These are phyloP conservation scores for Wickerhamomyces tratensis DNA, from an alignment of 805 yeast genomes.

Conservation along the genomic window DNA sequence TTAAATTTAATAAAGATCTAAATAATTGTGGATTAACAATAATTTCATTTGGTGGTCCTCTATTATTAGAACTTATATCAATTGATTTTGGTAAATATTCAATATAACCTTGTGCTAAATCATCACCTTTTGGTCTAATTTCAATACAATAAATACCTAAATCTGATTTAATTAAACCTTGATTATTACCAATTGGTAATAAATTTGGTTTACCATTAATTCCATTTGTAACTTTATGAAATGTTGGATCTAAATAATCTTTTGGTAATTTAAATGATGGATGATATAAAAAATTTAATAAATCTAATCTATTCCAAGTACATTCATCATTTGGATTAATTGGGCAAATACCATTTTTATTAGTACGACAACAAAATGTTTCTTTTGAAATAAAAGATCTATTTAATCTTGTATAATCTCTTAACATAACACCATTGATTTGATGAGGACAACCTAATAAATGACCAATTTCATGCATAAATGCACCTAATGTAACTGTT, in stretches of 20 bases:
- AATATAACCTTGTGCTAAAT: constrained; percentile 36
- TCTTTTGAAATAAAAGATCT: constrained; percentile 76
- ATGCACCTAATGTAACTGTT: constrained; percentile 83
- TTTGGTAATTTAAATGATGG: constrained; percentile 67
- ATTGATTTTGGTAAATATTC: constrained; percentile 49
- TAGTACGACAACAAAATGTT: constrained; percentile 42
- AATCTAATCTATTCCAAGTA: constrained; percentile 80
- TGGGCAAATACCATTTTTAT: constrained; percentile 36
- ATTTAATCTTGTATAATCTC: constrained; percentile 76
- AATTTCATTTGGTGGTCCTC: constrained; percentile 48
- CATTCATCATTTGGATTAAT: constrained; percentile 57
- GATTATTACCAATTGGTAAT: constrained; percentile 34
- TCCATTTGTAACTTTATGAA: constrained; percentile 13
- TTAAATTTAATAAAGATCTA: constrained; percentile 23
- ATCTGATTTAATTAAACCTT: constrained; percentile 36
- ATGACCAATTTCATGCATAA: constrained; percentile 94
- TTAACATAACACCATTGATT: constrained; percentile 79
- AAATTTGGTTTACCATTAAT: constrained; percentile 33
- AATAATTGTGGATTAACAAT: constrained; percentile 38
- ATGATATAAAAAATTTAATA: constrained; percentile 70
- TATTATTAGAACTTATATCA: constrained; percentile 37
- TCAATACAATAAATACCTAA: constrained; percentile 75
- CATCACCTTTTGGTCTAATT: constrained; percentile 37
- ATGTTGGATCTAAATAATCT: constrained; percentile 43
- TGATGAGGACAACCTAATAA: constrained; percentile 88